Percentiles rank a stretch among this genome's conserved stretches.
phyloP scores from a whole-genome alignment of 176 grass and related monocot species.

The Raddia distichophylla region DNA sequence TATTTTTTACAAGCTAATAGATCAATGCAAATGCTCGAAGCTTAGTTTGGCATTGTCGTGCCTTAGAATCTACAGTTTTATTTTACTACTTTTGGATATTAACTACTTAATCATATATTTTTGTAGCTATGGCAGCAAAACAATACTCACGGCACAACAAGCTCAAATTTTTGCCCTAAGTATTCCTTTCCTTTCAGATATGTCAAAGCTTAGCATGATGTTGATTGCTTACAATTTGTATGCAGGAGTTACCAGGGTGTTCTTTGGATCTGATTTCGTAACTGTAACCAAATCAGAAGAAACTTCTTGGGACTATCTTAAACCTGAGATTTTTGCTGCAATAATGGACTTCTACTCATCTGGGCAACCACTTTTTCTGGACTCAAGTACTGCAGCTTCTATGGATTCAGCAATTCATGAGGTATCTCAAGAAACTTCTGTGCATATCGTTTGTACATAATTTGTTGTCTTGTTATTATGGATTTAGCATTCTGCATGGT shows the following conservation, averaged over 20 bases:
- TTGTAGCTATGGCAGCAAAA: background rate
- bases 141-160: background rate
- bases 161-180: background rate
- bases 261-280: constrained; percentile 93
- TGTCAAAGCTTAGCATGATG: constrained; percentile 1
- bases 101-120: constrained; percentile 9
- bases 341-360: constrained; percentile 99
- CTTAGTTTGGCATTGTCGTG: constrained; percentile 1
- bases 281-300: constrained; percentile 97
- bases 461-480: background rate
- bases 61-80: background rate
- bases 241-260: constrained; percentile 91
- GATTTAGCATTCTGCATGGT: background rate
- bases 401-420: constrained; percentile 93
- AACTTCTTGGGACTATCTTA: constrained; percentile 91
- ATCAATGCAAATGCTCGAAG: background rate
- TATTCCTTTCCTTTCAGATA: background rate
- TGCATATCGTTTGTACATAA: background rate
- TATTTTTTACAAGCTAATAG: background rate
- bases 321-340: constrained; percentile 82
- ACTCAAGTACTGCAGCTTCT: constrained; percentile 66
- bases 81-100: background rate
- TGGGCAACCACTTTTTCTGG: constrained; percentile 82
- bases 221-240: constrained; percentile 24
- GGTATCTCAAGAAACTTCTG: constrained; percentile 47